Percentiles rank a stretch among this genome's conserved stretches.
Conservation (phyloP, 202 grass and related monocot genomes). For the Musa balbisiana region DNA sequence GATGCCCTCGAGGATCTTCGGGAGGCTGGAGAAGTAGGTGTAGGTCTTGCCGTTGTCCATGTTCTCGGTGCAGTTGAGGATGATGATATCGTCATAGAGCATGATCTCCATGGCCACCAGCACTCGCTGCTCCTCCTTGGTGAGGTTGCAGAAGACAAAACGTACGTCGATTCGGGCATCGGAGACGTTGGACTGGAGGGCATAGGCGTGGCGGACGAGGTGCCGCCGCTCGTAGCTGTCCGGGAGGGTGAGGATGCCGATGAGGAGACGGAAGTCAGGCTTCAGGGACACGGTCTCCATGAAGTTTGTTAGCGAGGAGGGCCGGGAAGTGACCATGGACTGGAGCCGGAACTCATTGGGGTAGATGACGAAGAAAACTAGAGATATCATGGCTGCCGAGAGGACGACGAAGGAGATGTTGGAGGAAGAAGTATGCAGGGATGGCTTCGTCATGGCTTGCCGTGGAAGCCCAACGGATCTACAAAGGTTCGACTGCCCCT, state of each 20-base stretch:
- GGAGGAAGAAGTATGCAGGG: background rate
- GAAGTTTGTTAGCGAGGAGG: background rate
- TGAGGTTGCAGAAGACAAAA: conserved; percentile 1
- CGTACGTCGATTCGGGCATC: background rate
- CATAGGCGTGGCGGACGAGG: background rate
- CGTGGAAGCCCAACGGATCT: no score
- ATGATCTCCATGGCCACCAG: conserved; percentile 1
- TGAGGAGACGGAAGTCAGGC: background rate
- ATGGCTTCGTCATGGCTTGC: background rate
- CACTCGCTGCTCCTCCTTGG: background rate
- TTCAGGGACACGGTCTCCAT: background rate
- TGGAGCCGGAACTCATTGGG: background rate
- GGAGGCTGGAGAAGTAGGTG: background rate
- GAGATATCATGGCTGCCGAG: background rate
- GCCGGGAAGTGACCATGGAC: background rate
- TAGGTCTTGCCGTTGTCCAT: background rate
- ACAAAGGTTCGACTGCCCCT: no score
- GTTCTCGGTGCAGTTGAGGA: conserved; percentile 2
- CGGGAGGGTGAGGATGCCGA: background rate
- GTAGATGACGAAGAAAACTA: background rate
- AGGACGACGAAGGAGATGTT: background rate
- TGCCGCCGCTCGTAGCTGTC: background rate
- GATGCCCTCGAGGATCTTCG: background rate
- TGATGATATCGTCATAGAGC: conserved; percentile 1
- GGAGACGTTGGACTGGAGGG: background rate